phyloP scores from a whole-genome alignment of 257 asterid species.

The Primulina eburnea region DNA sequence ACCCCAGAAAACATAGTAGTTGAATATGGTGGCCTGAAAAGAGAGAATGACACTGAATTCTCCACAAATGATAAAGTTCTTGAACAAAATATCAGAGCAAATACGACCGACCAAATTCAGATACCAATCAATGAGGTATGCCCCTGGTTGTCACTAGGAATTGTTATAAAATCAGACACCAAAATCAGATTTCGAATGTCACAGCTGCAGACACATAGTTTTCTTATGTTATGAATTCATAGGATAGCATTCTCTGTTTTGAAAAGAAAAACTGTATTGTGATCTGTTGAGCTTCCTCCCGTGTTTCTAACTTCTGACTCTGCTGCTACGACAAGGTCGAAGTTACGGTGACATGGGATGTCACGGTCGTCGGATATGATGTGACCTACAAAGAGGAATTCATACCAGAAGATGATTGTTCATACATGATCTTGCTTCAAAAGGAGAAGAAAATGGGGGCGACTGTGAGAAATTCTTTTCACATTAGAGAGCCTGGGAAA shows the following conservation, averaged over 20 bases:
- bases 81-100: conserved; percentile 48
- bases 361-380: conserved; percentile 61
- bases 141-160: not conserved
- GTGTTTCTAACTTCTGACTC: not conserved
- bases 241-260: not conserved
- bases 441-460: conserved; percentile 55
- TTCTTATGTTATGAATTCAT: too few relatives aligned
- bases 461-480: conserved; percentile 50
- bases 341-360: conserved; percentile 68
- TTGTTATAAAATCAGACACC: not conserved
- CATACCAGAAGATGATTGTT: conserved; percentile 78
- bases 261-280: not conserved
- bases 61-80: conserved; percentile 64
- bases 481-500: conserved; percentile 78
- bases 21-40: conserved; percentile 66
- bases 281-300: not conserved
- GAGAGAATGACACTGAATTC: conserved; percentile 68
- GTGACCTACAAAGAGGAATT: conserved; percentile 75
- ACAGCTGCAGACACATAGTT: too few relatives aligned
- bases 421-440: conserved; percentile 69
- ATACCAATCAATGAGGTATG: conserved; percentile 61
- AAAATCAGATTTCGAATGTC: not conserved
- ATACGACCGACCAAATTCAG: conserved; percentile 37
- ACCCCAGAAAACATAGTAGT: conserved; percentile 52
- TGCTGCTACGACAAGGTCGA: conserved; percentile 38